Percentiles rank a stretch among this genome's conserved stretches.
These are phyloP conservation scores for Corylus avellana DNA, from an alignment of 306 rosid species.

Conservation along the genomic window DNA sequence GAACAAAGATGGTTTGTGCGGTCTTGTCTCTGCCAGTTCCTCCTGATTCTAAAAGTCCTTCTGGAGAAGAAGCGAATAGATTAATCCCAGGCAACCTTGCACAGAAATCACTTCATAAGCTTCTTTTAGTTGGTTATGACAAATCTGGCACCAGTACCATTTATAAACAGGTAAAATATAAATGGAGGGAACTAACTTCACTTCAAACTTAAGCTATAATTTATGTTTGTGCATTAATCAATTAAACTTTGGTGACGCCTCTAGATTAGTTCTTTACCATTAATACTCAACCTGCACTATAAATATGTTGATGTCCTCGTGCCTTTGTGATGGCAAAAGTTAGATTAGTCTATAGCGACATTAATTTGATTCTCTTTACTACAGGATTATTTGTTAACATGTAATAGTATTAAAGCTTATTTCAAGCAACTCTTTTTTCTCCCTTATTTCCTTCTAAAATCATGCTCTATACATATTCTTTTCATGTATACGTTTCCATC, in stretches of 20 bases:
- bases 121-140: slow-evolving; percentile 63
- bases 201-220: background rate
- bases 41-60: slow-evolving; percentile 20
- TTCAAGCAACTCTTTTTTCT: background rate
- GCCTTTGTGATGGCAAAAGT: background rate
- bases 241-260: background rate
- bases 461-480: background rate
- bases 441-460: background rate
- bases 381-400: background rate
- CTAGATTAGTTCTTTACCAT: background rate
- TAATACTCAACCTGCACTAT: background rate
- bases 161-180: slow-evolving; percentile 66
- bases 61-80: slow-evolving; percentile 16
- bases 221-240: background rate
- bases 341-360: background rate
- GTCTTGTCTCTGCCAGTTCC: slow-evolving; percentile 64
- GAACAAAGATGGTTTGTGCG: slow-evolving; percentile 50
- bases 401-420: background rate
- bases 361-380: background rate
- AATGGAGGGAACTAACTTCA: slow-evolving; percentile 2
- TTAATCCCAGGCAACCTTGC: background rate
- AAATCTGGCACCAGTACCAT: slow-evolving; percentile 80
- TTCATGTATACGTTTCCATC: background rate
- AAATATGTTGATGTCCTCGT: background rate
- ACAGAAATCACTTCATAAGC: slow-evolving; percentile 39